Evolutionary conservation across 2,329 filamentous ascomycete species (phyloP), one percentile per base, ranked within the genome.

Genomic region (Penicillium rolfsii): DNA sequence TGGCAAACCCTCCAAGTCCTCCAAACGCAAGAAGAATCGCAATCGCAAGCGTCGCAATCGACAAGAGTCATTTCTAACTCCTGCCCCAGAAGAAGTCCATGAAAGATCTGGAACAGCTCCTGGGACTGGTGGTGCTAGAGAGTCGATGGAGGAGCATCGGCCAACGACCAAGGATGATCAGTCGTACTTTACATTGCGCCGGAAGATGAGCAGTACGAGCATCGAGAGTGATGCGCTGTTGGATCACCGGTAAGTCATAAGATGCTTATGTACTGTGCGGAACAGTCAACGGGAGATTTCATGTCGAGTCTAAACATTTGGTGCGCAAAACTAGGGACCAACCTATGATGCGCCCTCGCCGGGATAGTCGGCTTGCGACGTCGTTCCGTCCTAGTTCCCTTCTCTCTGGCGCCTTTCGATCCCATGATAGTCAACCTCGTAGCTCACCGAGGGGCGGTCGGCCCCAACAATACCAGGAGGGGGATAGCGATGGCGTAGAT

Each of bases 191-290:
- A 80, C 82, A 43, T 71, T 85, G 55, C 71, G 81, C 7, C 77
- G 80, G 48, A 91, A 90, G 73, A 73, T 88, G 64, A 98, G 94
- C 79, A 88, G 85, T 69, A 93, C 91, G 0, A 98, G 94, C 75
- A 81, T 98, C 64, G 94, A 97, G 67, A 97, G 93, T 75, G 89
- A 96, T 73, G 89, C 87, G 7, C 80, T 98, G 67, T 81, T 98
- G 19, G 94, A 98, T 77, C 94, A 98, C 76, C 86, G 92, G 87
- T 90, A 79, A 63, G 79, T 64, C 1, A 22, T 16, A 43, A 14
- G 3, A 26, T 52, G 58, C 14, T 24, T 5, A 28, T 14, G 4
- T 24, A 6, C 14, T 24, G 22, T 24, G 36, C 14, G 30, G 5
- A n/a, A 6, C 14, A 12, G 5, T 12, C 7, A 45, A 28, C 8